Base-by-base conservation (phyloP, 2,329 filamentous ascomycete species). In the Fusarium robinianum region DNA sequence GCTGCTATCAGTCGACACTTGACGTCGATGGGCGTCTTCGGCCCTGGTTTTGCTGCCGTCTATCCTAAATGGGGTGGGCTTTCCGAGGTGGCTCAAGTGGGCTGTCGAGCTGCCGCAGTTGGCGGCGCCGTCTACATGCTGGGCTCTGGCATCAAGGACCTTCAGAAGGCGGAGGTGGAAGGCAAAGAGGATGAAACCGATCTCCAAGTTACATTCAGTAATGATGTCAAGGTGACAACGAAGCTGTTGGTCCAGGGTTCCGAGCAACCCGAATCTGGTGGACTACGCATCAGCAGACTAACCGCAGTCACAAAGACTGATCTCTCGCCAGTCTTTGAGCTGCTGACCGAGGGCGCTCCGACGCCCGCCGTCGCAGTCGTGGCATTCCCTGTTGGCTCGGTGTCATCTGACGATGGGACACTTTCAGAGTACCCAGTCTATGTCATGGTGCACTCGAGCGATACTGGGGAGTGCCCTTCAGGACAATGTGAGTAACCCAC, bases 21-120 rank as follows among this genome's bases (percentile, higher is more conserved):
- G 36, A 80, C 81, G 10, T 96, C 92, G 1, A 91, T 95, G 68
- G 91, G 92, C 6, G 73, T 88, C 5, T 92, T 96, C 58, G 92
- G 92, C 0, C 80, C 87, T 33, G 90, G 92, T 8, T 97, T 97
- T 64, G 88, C 88, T 37, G 88, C 90, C 32, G 83, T 99, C 9
- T 81, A 95, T 55, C 86, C 91, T 15, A 96, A 96, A 75, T 99
- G 90, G 85, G 92, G 92, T 32, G 90, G 92, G 18, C 76, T 87
- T 32, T 87, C 90, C 21, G 92, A 99, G 69, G 83, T 97, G 47
- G 83, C 88, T 19, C 92, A 99, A 72, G 90, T 96, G 16, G 88
- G 85, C 5, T 97, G 94, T 65, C 87, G 92, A 57, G 90, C 92
- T 25, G 84, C 85, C 50, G 92, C 92, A 14, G 94, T 99, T 6